Base-by-base conservation (phyloP, 2,329 filamentous ascomycete species). In the Neonectria magnoliae region DNA sequence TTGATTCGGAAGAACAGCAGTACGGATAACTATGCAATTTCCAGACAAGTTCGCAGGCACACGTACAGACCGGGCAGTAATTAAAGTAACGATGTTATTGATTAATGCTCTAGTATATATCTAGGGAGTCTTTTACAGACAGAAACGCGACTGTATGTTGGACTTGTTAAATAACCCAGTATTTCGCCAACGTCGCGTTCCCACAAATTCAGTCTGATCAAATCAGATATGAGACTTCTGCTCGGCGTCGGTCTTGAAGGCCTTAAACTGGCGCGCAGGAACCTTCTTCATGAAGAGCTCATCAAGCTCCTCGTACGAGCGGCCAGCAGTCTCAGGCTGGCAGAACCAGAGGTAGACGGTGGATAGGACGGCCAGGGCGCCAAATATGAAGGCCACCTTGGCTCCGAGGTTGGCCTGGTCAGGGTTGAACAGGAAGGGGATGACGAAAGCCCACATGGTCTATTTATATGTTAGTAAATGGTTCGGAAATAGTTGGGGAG, bases 261-360 rank as follows among this genome's bases (percentile, higher is more conserved):
- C 25, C 69, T 73, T 73, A 58, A 76, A 76, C 44, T 71, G 50
- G 22, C 73, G 69, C 3, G 73, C 66, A 1, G 73, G 68, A 8
- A 76, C 57, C 11, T 65, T 60, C 63, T 74, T 72, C 29, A 69
- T 64, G 27, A 75, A 75, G 60, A 75, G 70, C 45, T 74, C 72
- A 52, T 75, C 72, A 18, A 75, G 31, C 41, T 75, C 73, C 64
- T 75, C 70, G 45, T 72, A 74, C 0, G 72, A 69, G 7, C 73
- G 68, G 1, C 65, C 61, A 5, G 68, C 66, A 9, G 72, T 75
- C 67, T 78, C 76, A 7, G 83, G 83, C 77, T 80, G 73, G 57
- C 68, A 76, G 58, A 76, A 75, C 70, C 73, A 75, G 16, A 81
- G 41, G 65, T 74, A 80, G n/a, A 77, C 65, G 10, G 76, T 64